These are phyloP conservation scores for Aureobasidium sp. DNA, from an alignment of 2,329 filamentous ascomycete species.

Conservation along the genomic window DNA sequence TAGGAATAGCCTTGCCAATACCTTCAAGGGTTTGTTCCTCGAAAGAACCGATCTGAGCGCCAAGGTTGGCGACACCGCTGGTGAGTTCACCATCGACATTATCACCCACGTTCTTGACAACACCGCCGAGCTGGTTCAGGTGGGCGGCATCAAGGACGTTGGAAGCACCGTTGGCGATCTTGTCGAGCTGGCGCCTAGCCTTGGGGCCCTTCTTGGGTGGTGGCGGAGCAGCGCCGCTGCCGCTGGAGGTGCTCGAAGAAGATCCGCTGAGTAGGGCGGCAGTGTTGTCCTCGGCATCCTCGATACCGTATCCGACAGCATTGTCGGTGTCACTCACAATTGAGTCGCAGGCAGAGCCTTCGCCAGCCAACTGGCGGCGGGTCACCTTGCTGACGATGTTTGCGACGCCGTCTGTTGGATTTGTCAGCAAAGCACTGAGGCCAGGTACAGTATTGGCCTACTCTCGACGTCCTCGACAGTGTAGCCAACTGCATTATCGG, in stretches of 20 bases:
- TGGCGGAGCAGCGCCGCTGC: background rate
- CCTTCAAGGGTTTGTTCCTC: slow-evolving; percentile 16
- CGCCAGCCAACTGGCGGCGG: slow-evolving; percentile 18
- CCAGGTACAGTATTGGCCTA: no score
- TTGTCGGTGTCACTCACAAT: slow-evolving; percentile 18
- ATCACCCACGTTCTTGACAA: slow-evolving; percentile 10
- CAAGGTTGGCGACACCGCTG: slow-evolving; percentile 14
- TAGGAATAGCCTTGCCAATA: slow-evolving; percentile 12
- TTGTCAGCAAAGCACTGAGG: no score
- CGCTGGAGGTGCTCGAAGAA: background rate
- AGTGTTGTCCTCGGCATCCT: slow-evolving; percentile 15
- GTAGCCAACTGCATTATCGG: slow-evolving; percentile 19
- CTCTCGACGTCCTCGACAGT: slow-evolving; percentile 17
- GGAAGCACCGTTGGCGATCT: slow-evolving; percentile 12
- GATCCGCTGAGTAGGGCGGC: background rate
- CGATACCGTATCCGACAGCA: slow-evolving; percentile 18
- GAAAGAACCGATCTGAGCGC: slow-evolving; percentile 13
- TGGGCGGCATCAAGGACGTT: slow-evolving; percentile 14
- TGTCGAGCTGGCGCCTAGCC: background rate
- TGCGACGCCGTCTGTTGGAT: slow-evolving; percentile 15
- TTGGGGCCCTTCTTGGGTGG: background rate
- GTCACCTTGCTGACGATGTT: background rate
- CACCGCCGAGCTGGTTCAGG: background rate
- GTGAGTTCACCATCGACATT: slow-evolving; percentile 16
- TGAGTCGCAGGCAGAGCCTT: slow-evolving; percentile 17